Evolutionary conservation across 768 basidiomycete species (phyloP).

Genomic region (Suillus ampliporus): DNA sequence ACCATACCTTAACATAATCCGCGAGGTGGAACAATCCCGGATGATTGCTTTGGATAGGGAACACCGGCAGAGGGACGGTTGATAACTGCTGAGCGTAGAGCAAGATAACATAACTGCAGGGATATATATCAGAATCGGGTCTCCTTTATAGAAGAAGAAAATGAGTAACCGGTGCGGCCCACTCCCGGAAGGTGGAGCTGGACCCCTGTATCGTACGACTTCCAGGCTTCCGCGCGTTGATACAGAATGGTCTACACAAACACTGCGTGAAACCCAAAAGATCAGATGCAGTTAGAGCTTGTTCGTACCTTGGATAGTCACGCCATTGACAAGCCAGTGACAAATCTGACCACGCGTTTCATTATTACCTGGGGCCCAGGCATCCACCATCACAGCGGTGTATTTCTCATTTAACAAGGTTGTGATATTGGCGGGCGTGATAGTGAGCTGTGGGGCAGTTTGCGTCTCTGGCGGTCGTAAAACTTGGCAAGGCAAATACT

Average conservation of each 20-base stretch:
- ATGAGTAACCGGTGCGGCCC: conserved; percentile 74
- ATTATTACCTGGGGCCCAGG: conserved; percentile 67
- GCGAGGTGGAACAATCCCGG: conserved; percentile 62
- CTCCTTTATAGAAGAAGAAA: not conserved
- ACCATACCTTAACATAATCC: conserved; percentile 58
- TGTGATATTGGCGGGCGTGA: conserved; percentile 57
- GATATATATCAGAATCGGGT: conserved; percentile 3
- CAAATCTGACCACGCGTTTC: conserved; percentile 64
- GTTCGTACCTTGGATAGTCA: conserved; percentile 49
- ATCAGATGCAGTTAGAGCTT: not conserved
- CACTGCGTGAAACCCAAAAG: not conserved
- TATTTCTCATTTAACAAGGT: conserved; percentile 53
- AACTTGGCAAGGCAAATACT: too few species aligned
- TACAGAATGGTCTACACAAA: conserved; percentile 40
- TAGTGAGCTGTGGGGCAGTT: conserved; percentile 55
- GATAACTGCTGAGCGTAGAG: conserved; percentile 66
- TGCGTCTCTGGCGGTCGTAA: conserved; percentile 52
- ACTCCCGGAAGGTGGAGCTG: conserved; percentile 68
- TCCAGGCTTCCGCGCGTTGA: conserved; percentile 48
- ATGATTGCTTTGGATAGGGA: conserved; percentile 53
- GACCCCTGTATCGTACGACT: conserved; percentile 74
- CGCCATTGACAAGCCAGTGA: conserved; percentile 83
- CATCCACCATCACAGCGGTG: conserved; percentile 80
- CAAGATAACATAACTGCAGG: conserved; percentile 66
- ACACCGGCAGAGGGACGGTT: conserved; percentile 65